These are phyloP conservation scores for Psidium friedrichsthalianum DNA, from an alignment of 345 rosid genomes.

Conservation along the genomic window DNA sequence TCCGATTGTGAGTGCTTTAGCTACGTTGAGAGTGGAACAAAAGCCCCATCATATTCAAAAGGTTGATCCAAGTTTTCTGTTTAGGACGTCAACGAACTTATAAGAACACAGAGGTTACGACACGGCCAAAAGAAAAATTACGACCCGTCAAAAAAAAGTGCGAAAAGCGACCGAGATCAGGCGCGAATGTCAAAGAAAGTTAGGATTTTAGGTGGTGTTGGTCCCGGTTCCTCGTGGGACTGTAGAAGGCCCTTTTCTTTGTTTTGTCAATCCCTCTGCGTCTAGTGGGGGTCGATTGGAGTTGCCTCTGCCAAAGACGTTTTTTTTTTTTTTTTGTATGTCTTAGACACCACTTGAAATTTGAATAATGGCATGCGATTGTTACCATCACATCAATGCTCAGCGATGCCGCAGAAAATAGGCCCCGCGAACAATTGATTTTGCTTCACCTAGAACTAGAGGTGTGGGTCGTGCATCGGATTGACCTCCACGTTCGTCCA, in stretches of 20 bases:
- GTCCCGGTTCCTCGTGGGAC: neutral
- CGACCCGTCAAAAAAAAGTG: neutral
- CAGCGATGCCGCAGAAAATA: neutral
- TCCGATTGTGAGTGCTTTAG: too few species aligned
- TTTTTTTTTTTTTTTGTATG: neutral
- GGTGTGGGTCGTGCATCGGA: neutral
- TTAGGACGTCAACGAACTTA: neutral
- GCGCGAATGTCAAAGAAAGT: neutral
- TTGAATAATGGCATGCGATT: neutral
- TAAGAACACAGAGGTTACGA: neutral
- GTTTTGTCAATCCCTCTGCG: neutral
- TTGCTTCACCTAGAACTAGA: neutral
- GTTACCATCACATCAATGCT: neutral
- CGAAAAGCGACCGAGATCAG: neutral
- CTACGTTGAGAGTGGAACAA: too few species aligned
- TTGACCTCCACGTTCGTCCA: neutral
- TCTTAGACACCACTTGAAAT: neutral
- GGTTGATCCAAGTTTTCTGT: neutral
- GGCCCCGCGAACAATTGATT: neutral
- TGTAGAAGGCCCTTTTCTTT: neutral
- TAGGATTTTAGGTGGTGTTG: neutral
- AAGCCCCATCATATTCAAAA: too few species aligned
- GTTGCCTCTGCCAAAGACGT: neutral
- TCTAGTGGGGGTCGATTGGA: neutral
- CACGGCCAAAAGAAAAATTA: neutral